Base-by-base conservation (phyloP, 208 protist genomes). In the Leishmania major region DNA sequence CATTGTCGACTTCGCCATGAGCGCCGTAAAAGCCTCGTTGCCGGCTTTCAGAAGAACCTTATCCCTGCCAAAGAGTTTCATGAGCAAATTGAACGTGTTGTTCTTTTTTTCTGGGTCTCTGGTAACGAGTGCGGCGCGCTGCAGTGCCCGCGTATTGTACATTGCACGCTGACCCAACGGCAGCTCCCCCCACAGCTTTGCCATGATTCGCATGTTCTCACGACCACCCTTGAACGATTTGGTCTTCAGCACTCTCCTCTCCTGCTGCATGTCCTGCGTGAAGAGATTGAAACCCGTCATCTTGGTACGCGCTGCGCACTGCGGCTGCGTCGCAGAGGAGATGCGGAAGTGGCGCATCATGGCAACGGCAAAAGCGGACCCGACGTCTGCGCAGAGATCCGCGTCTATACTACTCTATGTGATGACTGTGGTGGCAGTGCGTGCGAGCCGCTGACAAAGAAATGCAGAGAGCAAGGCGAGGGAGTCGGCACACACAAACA, bases 201-300 rank as follows among this genome's bases (percentile, higher is more conserved):
- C 88, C 53, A 92, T 83, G 45, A 90, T 79, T 28, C 69, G 57
- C 88, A 94, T 92, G 75, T 92, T 92, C 0, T 75, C 57, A 66
- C 79, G 80, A 17, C 90, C 90, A 0, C 72, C 51, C 66, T 81
- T 43, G 7, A 96, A 67, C 31, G 72, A 85, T 60, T 82, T 86
- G 0, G 89, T 81, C 47, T 51, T 74, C 28, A 94, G 78, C 37
- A 93, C 72, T 11, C 51, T 13, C 25, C 89, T 71, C 28, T 89
- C 67, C 45, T 84, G 37, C 62, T 92, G 90, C 37, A 89, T 49
- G 59, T 92, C 79, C 22, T 84, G 80, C 0, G 84, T 78, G 77
- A 96, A 94, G 31, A 96, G 83, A 57, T 83, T 88, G 78, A 96
- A 96, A 8, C 92, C 92, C 17, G 91, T 94, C 83, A 92, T 88